Conservation (phyloP, 1,284 basidiomycete genomes). For the Cryptococcus deneoformans region DNA sequence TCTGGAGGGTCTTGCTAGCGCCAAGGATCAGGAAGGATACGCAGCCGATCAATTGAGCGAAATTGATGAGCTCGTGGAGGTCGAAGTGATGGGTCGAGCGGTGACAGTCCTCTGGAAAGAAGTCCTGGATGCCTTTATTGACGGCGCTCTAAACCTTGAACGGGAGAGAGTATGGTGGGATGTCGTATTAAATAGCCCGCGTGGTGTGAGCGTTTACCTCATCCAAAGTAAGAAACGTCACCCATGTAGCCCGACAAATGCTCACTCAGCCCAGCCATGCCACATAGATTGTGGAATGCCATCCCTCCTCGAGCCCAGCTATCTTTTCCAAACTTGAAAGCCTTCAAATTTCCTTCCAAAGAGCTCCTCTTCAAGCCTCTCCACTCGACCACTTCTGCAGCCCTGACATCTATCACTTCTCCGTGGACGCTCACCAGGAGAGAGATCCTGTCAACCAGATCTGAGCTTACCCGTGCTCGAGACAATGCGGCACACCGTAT, state of each 20-base stretch:
- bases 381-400: constrained; percentile 17
- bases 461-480: constrained; percentile 28
- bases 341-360: constrained; percentile 21
- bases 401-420: constrained; percentile 34
- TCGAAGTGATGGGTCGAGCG: constrained; percentile 43
- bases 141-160: constrained; percentile 38
- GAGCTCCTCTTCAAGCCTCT: constrained; percentile 29
- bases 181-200: constrained; percentile 21
- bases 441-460: constrained; percentile 40
- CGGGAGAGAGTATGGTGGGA: constrained; percentile 46
- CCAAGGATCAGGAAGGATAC: neutral
- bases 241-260: neutral
- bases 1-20: constrained; percentile 22
- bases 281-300: constrained; percentile 35
- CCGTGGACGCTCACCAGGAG: constrained; percentile 42
- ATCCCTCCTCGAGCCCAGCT: constrained; percentile 25
- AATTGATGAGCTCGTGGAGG: constrained; percentile 35
- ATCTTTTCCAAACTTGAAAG: constrained; percentile 17
- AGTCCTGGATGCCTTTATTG: constrained; percentile 37
- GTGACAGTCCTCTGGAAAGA: constrained; percentile 47
- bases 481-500: constrained; percentile 34
- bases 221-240: constrained; percentile 41
- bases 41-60: constrained; percentile 3
- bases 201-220: constrained; percentile 38
- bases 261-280: constrained; percentile 32